These are phyloP conservation scores for Rhizopogon roseolus DNA, from an alignment of 768 basidiomycete species.

Conservation along the genomic window DNA sequence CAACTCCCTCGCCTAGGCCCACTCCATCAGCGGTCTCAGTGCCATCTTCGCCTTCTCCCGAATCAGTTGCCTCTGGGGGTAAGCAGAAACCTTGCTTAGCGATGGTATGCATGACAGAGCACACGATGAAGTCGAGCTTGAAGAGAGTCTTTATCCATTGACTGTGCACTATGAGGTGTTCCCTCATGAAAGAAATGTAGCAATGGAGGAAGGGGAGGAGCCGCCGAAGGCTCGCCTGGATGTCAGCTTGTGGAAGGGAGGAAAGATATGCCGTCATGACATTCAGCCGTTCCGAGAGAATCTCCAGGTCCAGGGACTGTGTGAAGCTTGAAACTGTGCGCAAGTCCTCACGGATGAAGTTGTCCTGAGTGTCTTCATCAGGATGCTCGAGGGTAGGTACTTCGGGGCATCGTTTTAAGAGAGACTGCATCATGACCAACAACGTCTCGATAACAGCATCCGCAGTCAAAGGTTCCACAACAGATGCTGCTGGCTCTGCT, in stretches of 20 bases:
- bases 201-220: slow-evolving; percentile 72
- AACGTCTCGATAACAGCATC: slow-evolving; percentile 55
- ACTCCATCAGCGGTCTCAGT: slow-evolving; percentile 58
- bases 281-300: slow-evolving; percentile 37
- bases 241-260: slow-evolving; percentile 22
- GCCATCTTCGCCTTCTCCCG: slow-evolving; percentile 40
- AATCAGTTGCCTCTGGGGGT: slow-evolving; percentile 69
- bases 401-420: slow-evolving; percentile 40
- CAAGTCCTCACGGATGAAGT: slow-evolving; percentile 49
- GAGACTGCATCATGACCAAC: slow-evolving; percentile 60
- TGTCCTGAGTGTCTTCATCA: slow-evolving; percentile 32
- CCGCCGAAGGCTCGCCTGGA: slow-evolving; percentile 35
- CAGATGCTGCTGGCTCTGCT: neutral
- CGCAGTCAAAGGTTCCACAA: slow-evolving; percentile 10
- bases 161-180: slow-evolving; percentile 51
- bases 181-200: slow-evolving; percentile 53
- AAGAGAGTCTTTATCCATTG: slow-evolving; percentile 74
- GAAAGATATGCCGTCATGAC: slow-evolving; percentile 35
- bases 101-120: slow-evolving; percentile 66
- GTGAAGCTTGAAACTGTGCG: slow-evolving; percentile 42
- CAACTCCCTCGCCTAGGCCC: slow-evolving; percentile 86
- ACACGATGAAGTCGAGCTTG: slow-evolving; percentile 79
- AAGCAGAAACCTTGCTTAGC: slow-evolving; percentile 90
- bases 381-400: slow-evolving; percentile 6
- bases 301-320: slow-evolving; percentile 41